phyloP scores from a whole-genome alignment of 257 asterid species.

The Rubia yunnanensis region DNA sequence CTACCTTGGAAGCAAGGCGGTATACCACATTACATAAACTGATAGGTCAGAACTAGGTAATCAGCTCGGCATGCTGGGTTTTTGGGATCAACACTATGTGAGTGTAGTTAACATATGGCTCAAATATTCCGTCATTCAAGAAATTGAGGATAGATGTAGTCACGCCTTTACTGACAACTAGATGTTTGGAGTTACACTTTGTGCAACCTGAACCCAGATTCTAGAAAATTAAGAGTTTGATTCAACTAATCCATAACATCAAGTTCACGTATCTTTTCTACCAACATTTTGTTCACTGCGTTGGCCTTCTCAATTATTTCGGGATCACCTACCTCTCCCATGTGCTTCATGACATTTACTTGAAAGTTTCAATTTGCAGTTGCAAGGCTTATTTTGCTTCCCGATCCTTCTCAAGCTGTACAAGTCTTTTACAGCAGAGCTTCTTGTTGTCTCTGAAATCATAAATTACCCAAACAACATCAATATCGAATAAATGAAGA shows the following conservation, averaged over 20 bases:
- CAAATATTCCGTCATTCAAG: too few species aligned
- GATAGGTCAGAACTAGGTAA: too few species aligned
- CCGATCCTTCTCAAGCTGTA: conserved; percentile 59
- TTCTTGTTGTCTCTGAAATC: conserved; percentile 78
- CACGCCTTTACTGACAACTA: too few species aligned
- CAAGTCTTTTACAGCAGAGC: conserved; percentile 50
- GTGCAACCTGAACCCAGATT: too few species aligned
- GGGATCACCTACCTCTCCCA: conserved; percentile 55
- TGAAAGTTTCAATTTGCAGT: conserved; percentile 63
- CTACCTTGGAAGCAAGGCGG: too few species aligned
- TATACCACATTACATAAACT: too few species aligned
- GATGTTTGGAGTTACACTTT: too few species aligned
- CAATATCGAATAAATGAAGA: conserved; percentile 8
- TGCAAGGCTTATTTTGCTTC: conserved; percentile 69
- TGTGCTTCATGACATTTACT: conserved; percentile 57
- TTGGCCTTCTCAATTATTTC: conserved; percentile 57
- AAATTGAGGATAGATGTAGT: too few species aligned
- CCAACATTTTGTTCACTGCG: conserved; percentile 39
- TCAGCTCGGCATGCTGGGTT: too few species aligned
- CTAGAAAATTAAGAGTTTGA: too few species aligned
- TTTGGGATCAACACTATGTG: too few species aligned
- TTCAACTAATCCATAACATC: conserved; percentile 45
- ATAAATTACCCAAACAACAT: conserved; percentile 17
- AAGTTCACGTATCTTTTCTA: conserved; percentile 76
- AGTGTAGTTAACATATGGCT: too few species aligned